Evolutionary conservation across 306 rosid genomes (phyloP), one percentile per base, ranked within the genome.

Genomic region (Dryas octopetala): DNA sequence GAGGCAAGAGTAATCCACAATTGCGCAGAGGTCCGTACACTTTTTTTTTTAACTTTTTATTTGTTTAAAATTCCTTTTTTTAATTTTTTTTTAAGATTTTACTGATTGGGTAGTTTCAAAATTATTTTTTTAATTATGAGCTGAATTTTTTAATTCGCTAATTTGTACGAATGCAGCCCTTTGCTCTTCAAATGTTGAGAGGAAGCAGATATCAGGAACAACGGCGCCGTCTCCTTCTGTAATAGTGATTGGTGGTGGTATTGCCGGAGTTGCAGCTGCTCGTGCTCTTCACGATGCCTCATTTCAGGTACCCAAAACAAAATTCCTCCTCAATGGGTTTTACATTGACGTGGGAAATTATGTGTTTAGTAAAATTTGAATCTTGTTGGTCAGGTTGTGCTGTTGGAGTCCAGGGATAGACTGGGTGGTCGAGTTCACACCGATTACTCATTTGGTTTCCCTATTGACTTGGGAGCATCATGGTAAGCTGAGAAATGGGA

Each of bases 381-480:
- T 77, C 9, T 66, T 60, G 49, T 19, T 58, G 68, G 13, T 79
- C 89, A 96, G 99, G 99, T 96, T 82, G 83, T 90, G 71, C 81
- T 96, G 60, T 81, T 96, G 81, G 99, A 96, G 84, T 88, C 96
- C 40, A 85, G 98, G 43, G 98, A 90, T 55, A 84, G 99, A 75
- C 82, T 96, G 67, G 99, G 99, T 44, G 99, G 99, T 58, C 93
- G 99, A 63, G 89, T 96, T 66, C 83, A 86, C 65, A 96, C 99
- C 4, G 91, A 92, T 86, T 89, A 92, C 81, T 88, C 99, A 12
- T 96, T 96, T 83, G 99, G 99, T 70, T 96, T 92, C 86, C 99
- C 98, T 44, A 81, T 96, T 70, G 99, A 96, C 84, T 84, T 96
- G 40, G 99, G 99, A 50, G 98, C 99, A 55, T 96, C 99, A 69